Base-by-base conservation (phyloP, 192 early-diverging fungal species). In the Funneliformis geosporum region DNA sequence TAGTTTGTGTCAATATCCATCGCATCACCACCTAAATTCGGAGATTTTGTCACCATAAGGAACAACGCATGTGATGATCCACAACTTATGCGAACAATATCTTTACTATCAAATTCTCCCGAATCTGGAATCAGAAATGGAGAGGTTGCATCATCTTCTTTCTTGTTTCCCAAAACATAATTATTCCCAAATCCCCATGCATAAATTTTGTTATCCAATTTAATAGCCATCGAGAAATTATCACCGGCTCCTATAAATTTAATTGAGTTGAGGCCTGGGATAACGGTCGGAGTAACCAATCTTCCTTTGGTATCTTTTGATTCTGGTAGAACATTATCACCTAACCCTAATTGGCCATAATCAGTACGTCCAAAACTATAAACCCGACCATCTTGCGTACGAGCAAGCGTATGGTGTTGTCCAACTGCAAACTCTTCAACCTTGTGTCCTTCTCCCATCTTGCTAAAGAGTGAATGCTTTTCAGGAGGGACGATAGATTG, bases 131-230 rank as follows among this genome's bases (percentile, higher is more conserved):
- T 55, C 16, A 14, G 50, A 55, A 55, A 55, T 55, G 50, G 50
- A 5, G 50, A 55, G 18, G 50, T 55, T 18, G 21, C 67, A 25
- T 10, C 39, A 10, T 28, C 62, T 8, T 25, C 25, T 8, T 65
- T 65, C 28, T 8, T 65, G 76, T 94, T 97, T 28, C 93, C 93
- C 46, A 96, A 89, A 80, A 94, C 94, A 8, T 92, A 89, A 86
- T 91, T 91, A 72, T 95, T 94, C 60, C 94, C 95, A 80, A 92
- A 97, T 28, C 97, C 97, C 96, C 97, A 98, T 11, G 92, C 83
- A 79, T 93, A 96, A 18, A 93, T 87, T 9, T 86, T 83, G 60
- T 55, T 55, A 16, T 21, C 50, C 50, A 18, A 5, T 21, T 55
- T 18, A 6, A 55, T 16, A 5, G 50, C 50, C 50, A 55, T 55